These are phyloP conservation scores for Solidago caesia DNA, from an alignment of 129 eudicot genomes.

Conservation along the genomic window DNA sequence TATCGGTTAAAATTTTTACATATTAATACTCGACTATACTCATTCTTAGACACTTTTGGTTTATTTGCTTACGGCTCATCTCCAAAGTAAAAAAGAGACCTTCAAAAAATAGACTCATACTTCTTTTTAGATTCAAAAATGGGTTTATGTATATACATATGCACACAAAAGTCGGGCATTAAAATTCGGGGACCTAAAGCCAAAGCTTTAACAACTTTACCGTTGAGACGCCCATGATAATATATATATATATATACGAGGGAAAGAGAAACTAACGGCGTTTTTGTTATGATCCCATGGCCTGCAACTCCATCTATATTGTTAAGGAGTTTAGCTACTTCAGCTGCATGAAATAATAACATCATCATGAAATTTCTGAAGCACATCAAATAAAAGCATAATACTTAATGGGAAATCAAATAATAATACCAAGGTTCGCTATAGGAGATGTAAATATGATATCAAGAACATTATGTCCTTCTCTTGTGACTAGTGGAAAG, in stretches of 20 bases:
- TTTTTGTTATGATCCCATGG: conserved; percentile 54
- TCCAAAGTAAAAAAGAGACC: no score
- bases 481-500: conserved; percentile 55
- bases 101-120: no score
- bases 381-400: conserved; percentile 5
- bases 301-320: conserved; percentile 54
- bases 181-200: no score
- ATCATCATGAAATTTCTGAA: neutral
- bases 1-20: no score
- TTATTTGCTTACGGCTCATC: no score
- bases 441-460: conserved; percentile 70
- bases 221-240: no score
- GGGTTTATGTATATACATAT: no score
- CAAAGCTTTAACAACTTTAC: no score
- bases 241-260: neutral
- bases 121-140: no score
- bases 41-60: no score
- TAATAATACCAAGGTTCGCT: conserved; percentile 46
- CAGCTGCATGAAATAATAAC: conserved; percentile 41
- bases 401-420: conserved; percentile 7
- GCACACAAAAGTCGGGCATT: no score
- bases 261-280: conserved; percentile 44
- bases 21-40: no score
- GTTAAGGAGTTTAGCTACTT: conserved; percentile 52
- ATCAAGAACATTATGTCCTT: conserved; percentile 66